These are phyloP conservation scores for Fagus sylvatica DNA, from an alignment of 306 rosid species.

Conservation along the genomic window DNA sequence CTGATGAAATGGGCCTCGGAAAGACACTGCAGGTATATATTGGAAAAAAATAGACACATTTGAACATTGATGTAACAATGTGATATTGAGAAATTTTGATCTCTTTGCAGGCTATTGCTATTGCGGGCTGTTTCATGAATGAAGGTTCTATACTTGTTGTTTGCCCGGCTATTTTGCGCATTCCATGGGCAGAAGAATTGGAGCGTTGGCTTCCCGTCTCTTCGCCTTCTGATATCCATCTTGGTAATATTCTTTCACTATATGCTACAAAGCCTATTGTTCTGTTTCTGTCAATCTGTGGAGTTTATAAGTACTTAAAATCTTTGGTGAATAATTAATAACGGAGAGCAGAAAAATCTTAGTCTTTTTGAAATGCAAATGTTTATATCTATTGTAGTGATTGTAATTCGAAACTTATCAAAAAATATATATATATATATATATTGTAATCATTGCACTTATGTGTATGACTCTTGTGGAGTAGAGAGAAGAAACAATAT, in stretches of 20 bases:
- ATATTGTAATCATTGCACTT: not conserved
- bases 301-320: not conserved
- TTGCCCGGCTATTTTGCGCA: conserved; percentile 93
- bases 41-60: not conserved
- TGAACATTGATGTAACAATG: not conserved
- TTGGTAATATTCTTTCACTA: conserved; percentile 46
- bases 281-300: not conserved
- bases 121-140: conserved; percentile 77
- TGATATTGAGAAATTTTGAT: not conserved
- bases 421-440: not conserved
- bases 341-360: not conserved
- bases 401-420: not conserved
- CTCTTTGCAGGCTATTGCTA: conserved; percentile 76
- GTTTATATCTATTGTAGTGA: not conserved
- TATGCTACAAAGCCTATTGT: not conserved
- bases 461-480: not conserved
- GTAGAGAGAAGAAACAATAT: not conserved
- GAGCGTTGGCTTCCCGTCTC: conserved; percentile 94
- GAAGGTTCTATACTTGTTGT: conserved; percentile 87
- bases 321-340: not conserved
- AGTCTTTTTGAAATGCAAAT: too few relatives aligned
- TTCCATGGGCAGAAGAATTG: conserved; percentile 94
- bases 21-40: conserved; percentile 85
- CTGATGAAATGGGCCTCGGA: conserved; percentile 97
- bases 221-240: conserved; percentile 83